Percentiles rank a stretch among this genome's conserved stretches.
Evolutionary conservation across 371 early-diverging fungal genomes (phyloP).

Genomic region (Apophysomyces variabilis): DNA sequence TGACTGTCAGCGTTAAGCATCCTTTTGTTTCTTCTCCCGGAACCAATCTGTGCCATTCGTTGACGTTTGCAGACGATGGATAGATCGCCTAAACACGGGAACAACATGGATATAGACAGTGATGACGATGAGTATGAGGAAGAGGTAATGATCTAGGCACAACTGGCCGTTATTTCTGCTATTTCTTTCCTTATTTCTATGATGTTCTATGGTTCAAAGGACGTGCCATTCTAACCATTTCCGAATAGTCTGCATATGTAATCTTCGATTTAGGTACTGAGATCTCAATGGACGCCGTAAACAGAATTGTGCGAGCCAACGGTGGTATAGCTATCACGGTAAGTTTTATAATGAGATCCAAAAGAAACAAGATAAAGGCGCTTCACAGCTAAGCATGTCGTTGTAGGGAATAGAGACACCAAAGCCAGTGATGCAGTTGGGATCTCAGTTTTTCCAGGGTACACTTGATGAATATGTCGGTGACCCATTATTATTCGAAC

Average conservation of each 20-base stretch:
- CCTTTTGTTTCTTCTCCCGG: too few species aligned
- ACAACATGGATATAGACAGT: background rate
- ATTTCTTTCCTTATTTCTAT: too few species aligned
- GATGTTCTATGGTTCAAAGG: background rate
- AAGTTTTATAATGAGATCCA: background rate
- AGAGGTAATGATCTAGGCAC: background rate
- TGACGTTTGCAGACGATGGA: background rate
- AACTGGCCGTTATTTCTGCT: too few species aligned
- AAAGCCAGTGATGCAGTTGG: constrained; percentile 3
- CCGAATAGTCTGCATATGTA: background rate
- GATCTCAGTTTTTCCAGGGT: background rate
- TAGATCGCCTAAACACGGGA: background rate
- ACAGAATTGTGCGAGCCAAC: constrained; percentile 1
- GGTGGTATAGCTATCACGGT: constrained; percentile 6
- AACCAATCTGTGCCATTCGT: too few species aligned
- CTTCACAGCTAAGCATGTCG: background rate
- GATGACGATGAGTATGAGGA: constrained; percentile 8
- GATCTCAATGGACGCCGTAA: background rate
- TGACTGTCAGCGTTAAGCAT: too few species aligned
- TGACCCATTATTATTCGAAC: constrained; percentile 13
- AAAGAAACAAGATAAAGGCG: too few species aligned
- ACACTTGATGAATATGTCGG: constrained; percentile 9
- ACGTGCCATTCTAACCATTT: background rate
- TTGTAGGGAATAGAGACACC: constrained; percentile 8
- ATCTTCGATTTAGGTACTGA: constrained; percentile 5